Base-by-base conservation (phyloP, 257 asterid genomes). In the Henckelia pumila region DNA sequence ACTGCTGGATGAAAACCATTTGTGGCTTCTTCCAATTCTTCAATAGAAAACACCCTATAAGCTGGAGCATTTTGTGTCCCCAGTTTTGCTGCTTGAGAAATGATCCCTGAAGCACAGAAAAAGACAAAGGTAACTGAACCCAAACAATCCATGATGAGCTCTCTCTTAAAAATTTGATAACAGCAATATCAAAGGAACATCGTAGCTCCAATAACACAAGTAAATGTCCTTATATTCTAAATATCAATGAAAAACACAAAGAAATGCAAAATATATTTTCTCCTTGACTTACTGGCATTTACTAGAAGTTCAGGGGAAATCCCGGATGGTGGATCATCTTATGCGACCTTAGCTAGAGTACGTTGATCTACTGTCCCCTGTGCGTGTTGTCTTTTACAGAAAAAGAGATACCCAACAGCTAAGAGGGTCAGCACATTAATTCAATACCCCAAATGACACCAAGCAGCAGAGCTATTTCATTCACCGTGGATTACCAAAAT, bases 61-160 rank as follows among this genome's bases (percentile, higher is more conserved):
- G n/a, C n/a, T n/a, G n/a, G n/a, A n/a, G n/a, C n/a, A n/a, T n/a
- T n/a, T n/a, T n/a, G n/a, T n/a, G n/a, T n/a, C n/a, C n/a, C n/a
- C n/a, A n/a, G n/a, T n/a, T n/a, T 83, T 67, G 91, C 88, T 50
- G 85, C 85, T 69, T 86, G 89, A 35, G 97, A 88, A 71, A 88
- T 83, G 71, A 86, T 76, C 80, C 96, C 98, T 89, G 82, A 81
- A 70, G 65, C 52, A 59, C 67, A 75, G 44, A 64, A 67, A 60
- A 59, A 13, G 6, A 22, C 24, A 26, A 20, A 24, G 30, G 53
- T 28, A 32, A 28, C 61, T 28, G 56, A 32, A 9, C 16, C 23
- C 37, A 63, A 23, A 9, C 23, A 30, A 53, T 20, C 4, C 53
- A 21, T 26, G 55, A 47, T 49, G 29, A 30, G 52, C 56, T 61